phyloP scores from a whole-genome alignment of 768 basidiomycete genomes.

The Panaeolus papilionaceus region DNA sequence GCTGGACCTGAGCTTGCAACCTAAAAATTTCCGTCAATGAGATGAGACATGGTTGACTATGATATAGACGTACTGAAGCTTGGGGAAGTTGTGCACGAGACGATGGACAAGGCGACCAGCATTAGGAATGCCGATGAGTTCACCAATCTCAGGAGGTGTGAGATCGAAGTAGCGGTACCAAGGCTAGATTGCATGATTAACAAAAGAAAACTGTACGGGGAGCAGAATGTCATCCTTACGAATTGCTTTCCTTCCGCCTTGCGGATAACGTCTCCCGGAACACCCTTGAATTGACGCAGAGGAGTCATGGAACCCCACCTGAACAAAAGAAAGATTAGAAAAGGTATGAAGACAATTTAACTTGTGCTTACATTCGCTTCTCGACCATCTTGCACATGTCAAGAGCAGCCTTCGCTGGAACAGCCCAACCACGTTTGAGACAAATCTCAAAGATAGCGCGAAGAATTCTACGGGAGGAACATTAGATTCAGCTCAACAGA shows the following conservation, averaged over 20 bases:
- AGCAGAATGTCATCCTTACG: slow-evolving; percentile 48
- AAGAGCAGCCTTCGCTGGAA: slow-evolving; percentile 88
- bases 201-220: background rate
- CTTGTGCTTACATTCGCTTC: slow-evolving; percentile 67
- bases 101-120: slow-evolving; percentile 92
- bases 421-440: slow-evolving; percentile 97
- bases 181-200: slow-evolving; percentile 51
- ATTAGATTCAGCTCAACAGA: background rate
- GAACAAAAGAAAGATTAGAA: background rate
- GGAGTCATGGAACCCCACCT: slow-evolving; percentile 99
- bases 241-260: slow-evolving; percentile 99
- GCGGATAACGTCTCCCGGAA: slow-evolving; percentile 82
- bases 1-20: slow-evolving; percentile 94
- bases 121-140: slow-evolving; percentile 92
- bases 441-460: slow-evolving; percentile 99
- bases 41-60: background rate
- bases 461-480: slow-evolving; percentile 62
- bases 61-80: slow-evolving; percentile 69
- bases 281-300: slow-evolving; percentile 92
- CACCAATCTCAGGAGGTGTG: slow-evolving; percentile 90
- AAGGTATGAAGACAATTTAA: background rate
- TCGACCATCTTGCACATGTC: slow-evolving; percentile 98
- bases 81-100: slow-evolving; percentile 96
- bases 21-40: slow-evolving; percentile 40
- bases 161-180: slow-evolving; percentile 99